A percentile compares a stretch with the other conserved stretches of the same genome.
Evolutionary conservation across 352 stramenopile genomes (phyloP).

Genomic region (Aphanomyces astaci): DNA sequence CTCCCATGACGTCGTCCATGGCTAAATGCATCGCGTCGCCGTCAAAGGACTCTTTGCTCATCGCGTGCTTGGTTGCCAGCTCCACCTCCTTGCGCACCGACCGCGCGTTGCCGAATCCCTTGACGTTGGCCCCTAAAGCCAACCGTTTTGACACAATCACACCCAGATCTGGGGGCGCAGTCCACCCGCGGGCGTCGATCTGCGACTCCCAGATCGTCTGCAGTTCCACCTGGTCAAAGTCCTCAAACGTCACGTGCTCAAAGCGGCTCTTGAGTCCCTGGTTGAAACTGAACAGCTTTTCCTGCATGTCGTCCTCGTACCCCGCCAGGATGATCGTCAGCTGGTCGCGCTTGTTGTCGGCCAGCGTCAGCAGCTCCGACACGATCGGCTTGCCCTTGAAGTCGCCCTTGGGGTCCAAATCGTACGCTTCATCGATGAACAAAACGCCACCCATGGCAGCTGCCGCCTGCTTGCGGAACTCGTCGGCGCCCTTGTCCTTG

Average conservation of each 20-base stretch:
- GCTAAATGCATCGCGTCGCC: conserved; percentile 17
- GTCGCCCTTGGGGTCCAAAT: conserved; percentile 73
- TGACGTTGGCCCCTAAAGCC: conserved; percentile 44
- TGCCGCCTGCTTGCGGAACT: conserved; percentile 73
- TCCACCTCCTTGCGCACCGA: conserved; percentile 73
- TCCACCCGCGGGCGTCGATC: conserved; percentile 42
- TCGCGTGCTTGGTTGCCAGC: conserved; percentile 43
- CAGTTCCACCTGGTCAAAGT: conserved; percentile 86
- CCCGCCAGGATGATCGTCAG: conserved; percentile 88
- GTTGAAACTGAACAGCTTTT: conserved; percentile 90
- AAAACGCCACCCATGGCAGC: conserved; percentile 71
- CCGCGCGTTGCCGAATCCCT: conserved; percentile 85
- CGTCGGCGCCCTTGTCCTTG: conserved; percentile 54
- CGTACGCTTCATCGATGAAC: conserved; percentile 92
- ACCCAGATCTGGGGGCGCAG: conserved; percentile 35
- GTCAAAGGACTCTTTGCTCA: conserved; percentile 64
- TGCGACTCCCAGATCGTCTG: conserved; percentile 59
- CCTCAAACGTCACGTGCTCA: conserved; percentile 76
- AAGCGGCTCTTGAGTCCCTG: conserved; percentile 83
- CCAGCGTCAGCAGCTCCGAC: conserved; percentile 78
- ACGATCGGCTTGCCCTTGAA: conserved; percentile 79
- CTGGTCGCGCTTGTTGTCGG: conserved; percentile 77
- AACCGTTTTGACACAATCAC: conserved; percentile 57
- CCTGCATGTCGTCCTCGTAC: conserved; percentile 89
- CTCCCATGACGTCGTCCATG: conserved; percentile 66